Percentiles rank a stretch among this genome's conserved stretches.
Evolutionary conservation across 305 asterid genomes (phyloP).

Genomic region (Fraxinus baroniana): DNA sequence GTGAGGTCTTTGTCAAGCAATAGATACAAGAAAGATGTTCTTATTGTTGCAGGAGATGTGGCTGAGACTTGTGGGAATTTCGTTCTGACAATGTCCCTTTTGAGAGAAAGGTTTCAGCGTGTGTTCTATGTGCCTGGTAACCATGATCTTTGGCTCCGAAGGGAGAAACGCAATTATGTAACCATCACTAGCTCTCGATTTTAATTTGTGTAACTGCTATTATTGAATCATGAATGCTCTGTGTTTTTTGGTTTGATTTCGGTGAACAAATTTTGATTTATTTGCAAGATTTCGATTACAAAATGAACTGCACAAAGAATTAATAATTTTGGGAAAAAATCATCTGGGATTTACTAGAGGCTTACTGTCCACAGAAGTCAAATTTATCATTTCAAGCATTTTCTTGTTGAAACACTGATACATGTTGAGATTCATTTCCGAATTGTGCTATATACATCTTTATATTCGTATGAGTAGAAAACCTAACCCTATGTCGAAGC

Average conservation of each 20-base stretch:
- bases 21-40: conserved; percentile 41
- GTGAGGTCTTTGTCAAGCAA: conserved; percentile 42
- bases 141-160: conserved; percentile 85
- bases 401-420: not conserved
- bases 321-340: not conserved
- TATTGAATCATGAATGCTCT: not conserved
- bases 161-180: conserved; percentile 47
- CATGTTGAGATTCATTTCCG: not conserved
- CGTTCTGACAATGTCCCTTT: conserved; percentile 55
- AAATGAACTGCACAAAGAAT: not conserved
- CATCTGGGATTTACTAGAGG: not conserved
- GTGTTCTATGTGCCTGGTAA: conserved; percentile 86
- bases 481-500: not conserved
- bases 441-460: not conserved
- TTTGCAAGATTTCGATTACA: not conserved
- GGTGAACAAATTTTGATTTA: not conserved
- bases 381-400: not conserved
- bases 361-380: not conserved
- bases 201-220: not conserved
- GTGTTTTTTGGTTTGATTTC: not conserved
- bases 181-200: conserved; percentile 14
- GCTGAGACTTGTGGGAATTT: conserved; percentile 72
- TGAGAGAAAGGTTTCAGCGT: conserved; percentile 61
- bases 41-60: conserved; percentile 88
- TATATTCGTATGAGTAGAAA: not conserved